Evolutionary conservation across 2,329 filamentous ascomycete genomes (phyloP).

Genomic region (Neonectria hederae): DNA sequence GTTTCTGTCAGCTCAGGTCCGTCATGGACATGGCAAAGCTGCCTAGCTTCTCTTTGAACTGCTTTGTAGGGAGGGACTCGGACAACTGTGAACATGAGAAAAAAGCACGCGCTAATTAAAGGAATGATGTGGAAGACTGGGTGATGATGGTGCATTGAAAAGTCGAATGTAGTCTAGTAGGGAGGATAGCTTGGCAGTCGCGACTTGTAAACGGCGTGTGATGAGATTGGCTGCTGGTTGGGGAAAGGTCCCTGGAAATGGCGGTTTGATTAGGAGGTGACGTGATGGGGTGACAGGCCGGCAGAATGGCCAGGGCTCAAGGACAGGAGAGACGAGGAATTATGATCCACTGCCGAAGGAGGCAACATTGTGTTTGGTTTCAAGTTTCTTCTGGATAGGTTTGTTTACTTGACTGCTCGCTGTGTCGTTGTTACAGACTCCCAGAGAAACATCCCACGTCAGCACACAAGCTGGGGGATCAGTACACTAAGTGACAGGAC

Average conservation of each 20-base stretch:
- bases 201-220: neutral
- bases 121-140: too few relatives aligned
- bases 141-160: too few relatives aligned
- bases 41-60: neutral
- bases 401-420: neutral
- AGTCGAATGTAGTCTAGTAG: too few relatives aligned
- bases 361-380: neutral
- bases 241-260: conserved; percentile 3
- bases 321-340: neutral
- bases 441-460: conserved; percentile 2
- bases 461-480: neutral
- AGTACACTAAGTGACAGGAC: neutral
- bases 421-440: conserved; percentile 8
- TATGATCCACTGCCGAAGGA: neutral
- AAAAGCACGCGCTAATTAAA: neutral
- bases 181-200: neutral
- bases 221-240: conserved; percentile 4
- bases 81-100: neutral
- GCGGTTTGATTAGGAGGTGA: conserved; percentile 1
- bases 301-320: neutral
- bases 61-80: too few relatives aligned
- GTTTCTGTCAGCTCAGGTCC: too few relatives aligned
- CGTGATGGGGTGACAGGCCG: conserved; percentile 5
- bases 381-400: neutral
- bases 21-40: neutral